phyloP scores from a whole-genome alignment of 2,329 filamentous ascomycete genomes.

The Calonectria pseudoreteaudii region DNA sequence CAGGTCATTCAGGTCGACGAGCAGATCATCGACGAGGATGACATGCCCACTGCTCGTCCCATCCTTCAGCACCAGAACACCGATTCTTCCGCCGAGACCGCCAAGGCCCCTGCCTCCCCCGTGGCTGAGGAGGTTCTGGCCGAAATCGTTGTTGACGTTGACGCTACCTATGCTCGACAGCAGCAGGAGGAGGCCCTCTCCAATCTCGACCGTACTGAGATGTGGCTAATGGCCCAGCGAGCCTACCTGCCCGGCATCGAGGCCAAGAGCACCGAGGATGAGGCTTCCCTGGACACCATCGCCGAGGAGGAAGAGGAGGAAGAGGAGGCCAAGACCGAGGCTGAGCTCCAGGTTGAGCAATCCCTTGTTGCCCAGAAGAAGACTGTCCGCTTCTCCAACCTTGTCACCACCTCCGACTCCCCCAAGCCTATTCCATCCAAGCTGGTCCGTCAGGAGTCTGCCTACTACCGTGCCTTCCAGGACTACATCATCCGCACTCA shows the following conservation, averaged over 20 bases:
- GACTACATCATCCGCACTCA: conserved; percentile 76
- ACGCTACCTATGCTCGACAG: conserved; percentile 79
- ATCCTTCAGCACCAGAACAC: conserved; percentile 47
- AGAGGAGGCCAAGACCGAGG: conserved; percentile 41
- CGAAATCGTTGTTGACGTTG: conserved; percentile 77
- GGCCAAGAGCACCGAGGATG: conserved; percentile 53
- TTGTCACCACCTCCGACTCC: conserved; percentile 56
- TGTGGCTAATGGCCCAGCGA: conserved; percentile 88
- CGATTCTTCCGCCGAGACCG: conserved; percentile 46
- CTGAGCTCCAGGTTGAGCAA: conserved; percentile 41
- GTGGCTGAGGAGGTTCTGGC: conserved; percentile 68
- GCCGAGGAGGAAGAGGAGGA: conserved; percentile 48
- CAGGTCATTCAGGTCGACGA: conserved; percentile 72
- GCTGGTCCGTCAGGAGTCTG: conserved; percentile 73
- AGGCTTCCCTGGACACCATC: conserved; percentile 52
- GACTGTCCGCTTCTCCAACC: conserved; percentile 79
- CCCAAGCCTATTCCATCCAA: conserved; percentile 65
- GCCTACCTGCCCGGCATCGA: conserved; percentile 79
- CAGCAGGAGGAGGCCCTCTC: conserved; percentile 76
- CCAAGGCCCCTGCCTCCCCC: conserved; percentile 54
- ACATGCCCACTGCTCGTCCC: conserved; percentile 76
- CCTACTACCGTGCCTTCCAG: conserved; percentile 91
- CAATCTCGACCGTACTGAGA: conserved; percentile 86
- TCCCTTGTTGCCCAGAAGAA: conserved; percentile 67
- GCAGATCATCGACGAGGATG: conserved; percentile 61